Evolutionary conservation across 805 yeast genomes (phyloP), one percentile per base, ranked within the genome.

Genomic region (Metschnikowia corniflorae): DNA sequence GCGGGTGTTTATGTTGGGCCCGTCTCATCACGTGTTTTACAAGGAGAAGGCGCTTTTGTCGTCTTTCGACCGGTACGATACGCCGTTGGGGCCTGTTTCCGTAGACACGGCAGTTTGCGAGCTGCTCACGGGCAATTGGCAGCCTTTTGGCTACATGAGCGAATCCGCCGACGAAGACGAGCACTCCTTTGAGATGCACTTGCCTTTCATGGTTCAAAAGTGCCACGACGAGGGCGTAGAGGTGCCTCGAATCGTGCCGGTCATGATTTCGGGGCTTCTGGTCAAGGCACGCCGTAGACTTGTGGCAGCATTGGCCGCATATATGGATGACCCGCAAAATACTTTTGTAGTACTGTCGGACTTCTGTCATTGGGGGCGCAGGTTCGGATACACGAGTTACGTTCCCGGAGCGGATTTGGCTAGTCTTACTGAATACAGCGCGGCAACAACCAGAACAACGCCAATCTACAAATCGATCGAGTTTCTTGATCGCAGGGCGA

Each of bases 181-280:
- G 57, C 98, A 93, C 57, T 82, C 93, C 34, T 77, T 93, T 51
- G 98, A 93, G 53, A 86, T 93, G 96, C 97, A 93, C 59, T 73
- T 82, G 54, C 96, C 97, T 0, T 80, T 76, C 42, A 62, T 86
- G 7, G 70, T 75, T 49, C 70, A 75, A 40, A 61, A 71, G 36
- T 68, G 80, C 7, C 49, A 63, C 16, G 49, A 53, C 3, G 45
- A 53, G 4, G 50, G 55, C 7, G 49, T 60, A 40, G 44, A 68
- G 47, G n/a, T 45, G 34, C 43, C 81, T 68, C 10, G 58, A 22
- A 74, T 91, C 6, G 70, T 93, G 2, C 98, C 98, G 0, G 75
- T 93, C 29, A 68, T 91, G 74, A 72, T 93, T 5, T 81, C 95
- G 16, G 78, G 77, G 10, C 64, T 81, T 23, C 74, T 73, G 36